These are phyloP conservation scores for Salvia miltiorrhiza DNA, from an alignment of 257 asterid genomes.

Conservation along the genomic window DNA sequence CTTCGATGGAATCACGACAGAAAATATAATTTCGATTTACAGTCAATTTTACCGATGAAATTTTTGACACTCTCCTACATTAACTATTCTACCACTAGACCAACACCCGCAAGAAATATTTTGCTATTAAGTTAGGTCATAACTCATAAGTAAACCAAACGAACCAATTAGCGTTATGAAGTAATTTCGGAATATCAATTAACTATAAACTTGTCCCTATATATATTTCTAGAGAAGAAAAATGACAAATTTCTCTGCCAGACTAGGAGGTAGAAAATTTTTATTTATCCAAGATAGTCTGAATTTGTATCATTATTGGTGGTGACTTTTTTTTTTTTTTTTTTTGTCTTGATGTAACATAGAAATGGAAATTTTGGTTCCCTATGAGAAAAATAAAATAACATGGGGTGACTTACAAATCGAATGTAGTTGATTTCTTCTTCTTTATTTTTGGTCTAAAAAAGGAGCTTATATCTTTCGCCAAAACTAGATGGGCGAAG, in stretches of 20 bases:
- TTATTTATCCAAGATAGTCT: not conserved
- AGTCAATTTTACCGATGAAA: too few relatives aligned
- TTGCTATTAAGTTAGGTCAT: too few relatives aligned
- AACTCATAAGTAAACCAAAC: too few relatives aligned
- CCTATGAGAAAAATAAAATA: not conserved
- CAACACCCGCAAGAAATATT: too few relatives aligned
- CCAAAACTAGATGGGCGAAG: slow-evolving; percentile 14
- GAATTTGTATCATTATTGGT: not conserved
- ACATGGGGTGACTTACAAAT: slow-evolving; percentile 12
- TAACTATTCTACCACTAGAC: too few relatives aligned
- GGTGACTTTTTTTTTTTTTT: not conserved
- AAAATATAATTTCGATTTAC: too few relatives aligned
- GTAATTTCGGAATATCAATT: too few relatives aligned
- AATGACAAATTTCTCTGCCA: not conserved
- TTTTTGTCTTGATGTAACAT: not conserved
- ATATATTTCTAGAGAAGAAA: not conserved
- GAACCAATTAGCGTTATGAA: too few relatives aligned
- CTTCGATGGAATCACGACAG: too few relatives aligned
- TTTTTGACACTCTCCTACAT: too few relatives aligned
- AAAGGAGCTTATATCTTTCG: not conserved
- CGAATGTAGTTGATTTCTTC: not conserved
- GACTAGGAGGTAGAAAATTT: not conserved
- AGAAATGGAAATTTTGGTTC: slow-evolving; percentile 8
- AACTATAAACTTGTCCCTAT: too few relatives aligned
- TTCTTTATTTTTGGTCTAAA: not conserved